Conservation (phyloP, 768 basidiomycete genomes). For the Boletus tomentosulus region DNA sequence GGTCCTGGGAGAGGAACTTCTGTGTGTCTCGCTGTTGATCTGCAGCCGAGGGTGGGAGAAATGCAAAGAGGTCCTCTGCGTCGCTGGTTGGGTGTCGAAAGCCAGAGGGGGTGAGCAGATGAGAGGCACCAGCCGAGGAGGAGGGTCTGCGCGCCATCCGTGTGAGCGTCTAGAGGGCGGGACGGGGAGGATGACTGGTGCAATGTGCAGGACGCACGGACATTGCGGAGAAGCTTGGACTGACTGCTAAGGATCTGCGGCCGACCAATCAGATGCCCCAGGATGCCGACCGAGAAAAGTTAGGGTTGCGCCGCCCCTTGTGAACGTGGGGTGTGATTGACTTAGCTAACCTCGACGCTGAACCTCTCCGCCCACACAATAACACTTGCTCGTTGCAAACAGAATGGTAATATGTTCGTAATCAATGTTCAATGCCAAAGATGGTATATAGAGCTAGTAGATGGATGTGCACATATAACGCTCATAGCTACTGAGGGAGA, state of each 20-base stretch:
- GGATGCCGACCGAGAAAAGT: too few relatives aligned
- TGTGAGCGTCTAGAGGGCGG: conserved; percentile 2
- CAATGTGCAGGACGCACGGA: conserved; percentile 4
- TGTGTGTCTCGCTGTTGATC: conserved; percentile 37
- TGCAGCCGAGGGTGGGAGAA: conserved; percentile 77
- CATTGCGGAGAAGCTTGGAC: conserved; percentile 13
- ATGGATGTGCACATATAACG: too few relatives aligned
- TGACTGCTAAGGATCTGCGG: conserved; percentile 31
- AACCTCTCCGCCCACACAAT: too few relatives aligned
- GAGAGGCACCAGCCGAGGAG: conserved; percentile 29
- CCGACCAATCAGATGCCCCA: conserved; percentile 33
- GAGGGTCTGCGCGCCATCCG: conserved; percentile 28
- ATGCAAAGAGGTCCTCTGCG: conserved; percentile 86
- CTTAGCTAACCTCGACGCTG: too few relatives aligned
- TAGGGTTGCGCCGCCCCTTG: too few relatives aligned
- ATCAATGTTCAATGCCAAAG: too few relatives aligned
- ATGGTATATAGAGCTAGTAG: too few relatives aligned
- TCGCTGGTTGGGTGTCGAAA: conserved; percentile 38
- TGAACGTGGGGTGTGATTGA: too few relatives aligned
- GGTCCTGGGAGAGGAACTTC: conserved; percentile 26
- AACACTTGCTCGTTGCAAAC: too few relatives aligned
- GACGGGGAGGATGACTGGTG: conserved; percentile 3
- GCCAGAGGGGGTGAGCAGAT: conserved; percentile 25
- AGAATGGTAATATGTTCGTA: too few relatives aligned
- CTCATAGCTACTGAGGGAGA: too few relatives aligned